Evolutionary conservation across 1,284 basidiomycete genomes (phyloP).

Genomic region (Lignosus rhinocerotis): DNA sequence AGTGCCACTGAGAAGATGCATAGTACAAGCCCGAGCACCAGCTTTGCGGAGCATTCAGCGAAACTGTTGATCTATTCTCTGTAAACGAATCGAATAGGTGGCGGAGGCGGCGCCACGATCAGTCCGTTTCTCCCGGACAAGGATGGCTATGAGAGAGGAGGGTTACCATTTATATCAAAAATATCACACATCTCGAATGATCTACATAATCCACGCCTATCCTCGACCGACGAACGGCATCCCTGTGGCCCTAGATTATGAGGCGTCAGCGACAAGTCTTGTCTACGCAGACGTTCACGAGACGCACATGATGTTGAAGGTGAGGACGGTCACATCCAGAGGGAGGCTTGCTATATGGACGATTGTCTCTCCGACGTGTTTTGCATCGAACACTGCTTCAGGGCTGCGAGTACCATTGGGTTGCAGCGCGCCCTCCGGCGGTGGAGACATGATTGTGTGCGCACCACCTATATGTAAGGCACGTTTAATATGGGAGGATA

Average conservation of each 20-base stretch:
- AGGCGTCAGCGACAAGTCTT: neutral
- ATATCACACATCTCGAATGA: neutral
- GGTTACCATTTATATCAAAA: neutral
- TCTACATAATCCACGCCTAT: neutral
- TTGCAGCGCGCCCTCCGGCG: constrained; percentile 55
- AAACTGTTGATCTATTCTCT: too few relatives aligned
- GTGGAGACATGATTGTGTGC: constrained; percentile 20
- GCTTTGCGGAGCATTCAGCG: too few relatives aligned
- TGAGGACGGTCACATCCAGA: constrained; percentile 67
- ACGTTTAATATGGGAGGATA: too few relatives aligned
- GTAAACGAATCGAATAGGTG: too few relatives aligned
- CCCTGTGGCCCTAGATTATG: constrained; percentile 26
- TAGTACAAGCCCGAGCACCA: too few relatives aligned
- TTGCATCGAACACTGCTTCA: constrained; percentile 69
- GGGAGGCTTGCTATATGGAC: constrained; percentile 73
- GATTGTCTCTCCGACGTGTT: constrained; percentile 70
- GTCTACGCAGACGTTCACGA: neutral
- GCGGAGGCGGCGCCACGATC: too few relatives aligned
- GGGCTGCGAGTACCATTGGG: constrained; percentile 60
- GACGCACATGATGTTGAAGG: constrained; percentile 74
- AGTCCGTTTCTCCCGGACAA: too few relatives aligned
- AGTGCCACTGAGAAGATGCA: too few relatives aligned
- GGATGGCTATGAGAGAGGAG: too few relatives aligned
- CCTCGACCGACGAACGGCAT: constrained; percentile 32
- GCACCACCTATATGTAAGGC: constrained; percentile 13